Conservation (phyloP, 306 rosid species). For the Lathyrus sativus region DNA sequence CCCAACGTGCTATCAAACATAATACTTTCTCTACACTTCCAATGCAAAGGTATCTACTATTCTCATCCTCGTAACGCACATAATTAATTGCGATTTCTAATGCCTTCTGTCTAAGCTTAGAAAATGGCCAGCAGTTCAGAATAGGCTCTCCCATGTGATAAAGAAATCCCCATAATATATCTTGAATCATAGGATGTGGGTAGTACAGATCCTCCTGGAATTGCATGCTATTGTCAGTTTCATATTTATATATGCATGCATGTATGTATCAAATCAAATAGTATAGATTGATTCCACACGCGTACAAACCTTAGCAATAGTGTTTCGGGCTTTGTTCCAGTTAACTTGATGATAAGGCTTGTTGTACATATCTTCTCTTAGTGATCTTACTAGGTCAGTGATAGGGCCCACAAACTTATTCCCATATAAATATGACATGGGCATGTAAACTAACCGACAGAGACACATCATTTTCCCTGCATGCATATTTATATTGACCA, state of each 20-base stretch:
- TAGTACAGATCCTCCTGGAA: constrained; percentile 74
- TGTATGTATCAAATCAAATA: neutral
- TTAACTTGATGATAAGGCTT: constrained; percentile 51
- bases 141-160: too few relatives aligned
- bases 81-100: too few relatives aligned
- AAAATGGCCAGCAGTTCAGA: too few relatives aligned
- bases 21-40: too few relatives aligned
- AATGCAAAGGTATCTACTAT: too few relatives aligned
- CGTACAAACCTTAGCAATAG: constrained; percentile 49
- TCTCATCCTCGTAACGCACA: too few relatives aligned
- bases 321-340: constrained; percentile 50
- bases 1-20: too few relatives aligned
- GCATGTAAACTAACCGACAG: constrained; percentile 73
- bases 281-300: neutral
- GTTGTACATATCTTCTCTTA: constrained; percentile 51
- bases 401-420: constrained; percentile 67
- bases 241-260: neutral
- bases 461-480: constrained; percentile 69
- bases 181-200: too few relatives aligned
- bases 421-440: constrained; percentile 77
- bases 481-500: neutral
- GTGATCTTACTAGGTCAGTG: constrained; percentile 42
- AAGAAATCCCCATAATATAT: too few relatives aligned
- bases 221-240: constrained; percentile 16
- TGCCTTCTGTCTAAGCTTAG: too few relatives aligned